Evolutionary conservation across 2,329 filamentous ascomycete genomes (phyloP).

Genomic region (Graphilbum ipis-grandicollis): DNA sequence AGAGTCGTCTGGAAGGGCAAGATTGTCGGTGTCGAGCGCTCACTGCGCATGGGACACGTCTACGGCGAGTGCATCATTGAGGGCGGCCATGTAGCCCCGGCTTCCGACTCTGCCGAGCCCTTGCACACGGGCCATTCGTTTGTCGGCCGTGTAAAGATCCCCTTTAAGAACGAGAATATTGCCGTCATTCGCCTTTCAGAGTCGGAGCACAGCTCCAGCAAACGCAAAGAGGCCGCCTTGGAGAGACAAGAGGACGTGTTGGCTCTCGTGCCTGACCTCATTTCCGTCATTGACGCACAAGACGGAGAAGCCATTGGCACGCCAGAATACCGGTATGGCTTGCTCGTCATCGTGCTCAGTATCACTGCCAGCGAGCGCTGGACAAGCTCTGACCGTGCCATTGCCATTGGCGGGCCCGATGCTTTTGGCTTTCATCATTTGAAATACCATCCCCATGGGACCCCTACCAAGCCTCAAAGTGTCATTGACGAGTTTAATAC

Average conservation of each 20-base stretch:
- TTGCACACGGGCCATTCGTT: constrained; percentile 11
- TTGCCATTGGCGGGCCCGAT: constrained; percentile 31
- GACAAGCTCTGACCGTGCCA: constrained; percentile 26
- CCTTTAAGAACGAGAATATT: constrained; percentile 62
- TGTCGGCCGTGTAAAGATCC: constrained; percentile 39
- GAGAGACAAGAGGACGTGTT: constrained; percentile 20
- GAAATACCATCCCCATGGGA: constrained; percentile 28
- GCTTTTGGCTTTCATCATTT: constrained; percentile 30
- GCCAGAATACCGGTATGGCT: constrained; percentile 32
- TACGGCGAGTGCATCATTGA: constrained; percentile 43
- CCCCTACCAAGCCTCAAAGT: constrained; percentile 29
- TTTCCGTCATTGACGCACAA: constrained; percentile 27
- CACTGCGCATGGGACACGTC: constrained; percentile 36
- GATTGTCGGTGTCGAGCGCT: constrained; percentile 41
- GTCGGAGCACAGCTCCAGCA: not conserved
- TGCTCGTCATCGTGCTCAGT: constrained; percentile 31
- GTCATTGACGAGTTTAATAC: constrained; percentile 41
- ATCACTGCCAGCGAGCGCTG: constrained; percentile 35
- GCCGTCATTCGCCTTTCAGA: constrained; percentile 26
- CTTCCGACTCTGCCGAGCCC: not conserved
- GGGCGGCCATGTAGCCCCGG: constrained; percentile 20
- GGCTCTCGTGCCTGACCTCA: constrained; percentile 29
- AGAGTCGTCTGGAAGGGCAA: constrained; percentile 46
- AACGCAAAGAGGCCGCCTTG: not conserved
- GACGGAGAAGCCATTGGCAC: constrained; percentile 30